Conservation (phyloP, 441 rosid genomes). For the Erysimum cheiri region DNA sequence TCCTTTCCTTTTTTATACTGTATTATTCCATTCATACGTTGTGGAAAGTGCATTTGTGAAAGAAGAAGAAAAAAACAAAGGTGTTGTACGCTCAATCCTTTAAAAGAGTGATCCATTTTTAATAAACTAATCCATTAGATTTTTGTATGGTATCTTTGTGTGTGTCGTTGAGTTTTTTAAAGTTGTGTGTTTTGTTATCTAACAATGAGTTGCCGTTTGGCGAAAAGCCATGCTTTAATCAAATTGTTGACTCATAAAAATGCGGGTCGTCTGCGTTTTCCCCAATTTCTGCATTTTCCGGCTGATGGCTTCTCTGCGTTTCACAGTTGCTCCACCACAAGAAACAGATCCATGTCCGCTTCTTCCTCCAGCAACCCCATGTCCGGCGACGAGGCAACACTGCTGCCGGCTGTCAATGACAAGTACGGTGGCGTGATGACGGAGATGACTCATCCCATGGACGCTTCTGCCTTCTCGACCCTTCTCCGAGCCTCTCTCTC, state of each 20-base stretch:
- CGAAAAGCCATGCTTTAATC: slow-evolving; percentile 23
- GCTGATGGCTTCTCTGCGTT: slow-evolving; percentile 43
- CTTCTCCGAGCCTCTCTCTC: slow-evolving; percentile 65
- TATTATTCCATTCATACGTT: neutral
- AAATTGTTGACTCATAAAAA: slow-evolving; percentile 28
- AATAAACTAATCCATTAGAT: neutral
- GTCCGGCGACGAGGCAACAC: slow-evolving; percentile 30
- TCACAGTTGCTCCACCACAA: slow-evolving; percentile 31
- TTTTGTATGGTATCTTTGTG: neutral
- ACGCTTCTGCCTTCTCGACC: slow-evolving; percentile 56
- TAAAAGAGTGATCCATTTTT: neutral
- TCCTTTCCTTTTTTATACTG: neutral
- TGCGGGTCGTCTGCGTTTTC: slow-evolving; percentile 1
- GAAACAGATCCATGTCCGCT: slow-evolving; percentile 48
- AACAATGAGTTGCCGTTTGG: slow-evolving; percentile 38
- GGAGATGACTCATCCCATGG: slow-evolving; percentile 64
- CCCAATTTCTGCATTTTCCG: slow-evolving; percentile 9
- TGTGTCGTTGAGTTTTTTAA: slow-evolving; percentile 13
- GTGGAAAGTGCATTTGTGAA: neutral
- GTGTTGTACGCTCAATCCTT: slow-evolving; percentile 11
- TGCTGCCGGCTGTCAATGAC: slow-evolving; percentile 59
- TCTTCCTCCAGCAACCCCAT: slow-evolving; percentile 33
- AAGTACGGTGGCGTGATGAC: slow-evolving; percentile 76
- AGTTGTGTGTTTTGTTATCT: neutral
- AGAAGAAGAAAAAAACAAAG: neutral